These are phyloP conservation scores for Chalara sp. DNA, from an alignment of 2,329 filamentous ascomycete genomes.

Conservation along the genomic window DNA sequence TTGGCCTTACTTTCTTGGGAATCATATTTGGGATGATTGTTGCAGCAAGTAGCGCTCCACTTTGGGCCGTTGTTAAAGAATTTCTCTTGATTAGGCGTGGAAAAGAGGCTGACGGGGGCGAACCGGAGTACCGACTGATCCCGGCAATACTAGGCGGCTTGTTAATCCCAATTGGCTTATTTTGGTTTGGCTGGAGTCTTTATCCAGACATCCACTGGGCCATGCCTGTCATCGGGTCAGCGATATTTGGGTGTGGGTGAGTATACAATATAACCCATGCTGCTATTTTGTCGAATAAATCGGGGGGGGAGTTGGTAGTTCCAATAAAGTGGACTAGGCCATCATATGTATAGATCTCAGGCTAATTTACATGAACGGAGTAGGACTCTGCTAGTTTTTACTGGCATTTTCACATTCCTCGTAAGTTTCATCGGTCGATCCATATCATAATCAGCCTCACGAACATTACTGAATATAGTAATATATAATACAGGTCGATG, in stretches of 20 bases:
- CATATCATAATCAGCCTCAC: constrained; percentile 24
- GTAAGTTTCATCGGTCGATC: too few species aligned
- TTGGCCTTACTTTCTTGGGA: constrained; percentile 32
- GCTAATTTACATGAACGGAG: too few species aligned
- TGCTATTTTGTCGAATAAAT: too few species aligned
- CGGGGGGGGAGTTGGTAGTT: too few species aligned
- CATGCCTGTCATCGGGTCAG: constrained; percentile 41
- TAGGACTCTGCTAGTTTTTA: constrained; percentile 68
- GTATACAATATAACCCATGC: constrained; percentile 46
- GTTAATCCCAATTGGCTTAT: constrained; percentile 43
- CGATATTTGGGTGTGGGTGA: constrained; percentile 54
- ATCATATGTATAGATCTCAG: too few species aligned
- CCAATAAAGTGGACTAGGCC: too few species aligned
- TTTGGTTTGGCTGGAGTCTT: constrained; percentile 56
- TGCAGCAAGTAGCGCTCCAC: constrained; percentile 33
- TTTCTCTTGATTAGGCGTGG: background rate
- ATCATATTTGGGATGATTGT: constrained; percentile 35
- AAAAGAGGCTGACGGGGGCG: constrained; percentile 21
- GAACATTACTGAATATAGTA: constrained; percentile 36
- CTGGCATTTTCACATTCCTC: constrained; percentile 76
- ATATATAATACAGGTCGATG: constrained; percentile 34
- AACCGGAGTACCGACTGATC: constrained; percentile 50
- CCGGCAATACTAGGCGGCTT: constrained; percentile 51
- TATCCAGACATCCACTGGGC: constrained; percentile 40
- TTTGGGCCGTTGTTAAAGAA: constrained; percentile 11